These are phyloP conservation scores for Lumnitzera littorea DNA, from an alignment of 345 rosid species.

Conservation along the genomic window DNA sequence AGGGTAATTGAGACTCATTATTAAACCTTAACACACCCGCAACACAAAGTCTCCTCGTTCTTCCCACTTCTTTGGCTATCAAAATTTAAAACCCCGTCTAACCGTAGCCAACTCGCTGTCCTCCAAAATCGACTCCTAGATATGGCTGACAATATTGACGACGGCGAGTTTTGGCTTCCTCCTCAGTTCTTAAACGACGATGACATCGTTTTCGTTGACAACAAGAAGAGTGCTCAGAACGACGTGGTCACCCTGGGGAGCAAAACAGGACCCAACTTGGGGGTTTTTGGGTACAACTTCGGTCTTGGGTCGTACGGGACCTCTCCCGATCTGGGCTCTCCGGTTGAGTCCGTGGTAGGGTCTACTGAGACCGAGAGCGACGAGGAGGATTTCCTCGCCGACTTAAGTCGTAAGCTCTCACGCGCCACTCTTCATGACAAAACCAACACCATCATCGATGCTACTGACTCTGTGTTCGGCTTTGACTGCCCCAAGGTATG, in stretches of 20 bases:
- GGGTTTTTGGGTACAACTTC: constrained; percentile 13
- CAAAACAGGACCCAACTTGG: constrained; percentile 15
- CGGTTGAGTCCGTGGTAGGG: constrained; percentile 48
- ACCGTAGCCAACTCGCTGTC: too few relatives aligned
- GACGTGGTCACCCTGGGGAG: background rate
- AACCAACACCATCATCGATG: background rate
- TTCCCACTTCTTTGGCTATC: too few relatives aligned
- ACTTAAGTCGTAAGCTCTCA: constrained; percentile 10
- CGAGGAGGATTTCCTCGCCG: constrained; percentile 35
- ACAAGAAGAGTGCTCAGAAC: too few relatives aligned
- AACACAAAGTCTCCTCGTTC: too few relatives aligned
- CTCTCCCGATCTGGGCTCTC: constrained; percentile 44
- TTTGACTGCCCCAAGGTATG: constrained; percentile 3
- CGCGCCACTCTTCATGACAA: constrained; percentile 9
- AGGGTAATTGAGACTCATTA: too few relatives aligned
- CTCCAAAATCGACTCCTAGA: too few relatives aligned
- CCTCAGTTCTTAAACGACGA: constrained; percentile 67
- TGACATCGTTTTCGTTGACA: constrained; percentile 18
- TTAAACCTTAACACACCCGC: too few relatives aligned
- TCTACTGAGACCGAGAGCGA: constrained; percentile 58
- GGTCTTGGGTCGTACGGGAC: constrained; percentile 27
- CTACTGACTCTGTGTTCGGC: background rate
- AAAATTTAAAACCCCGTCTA: too few relatives aligned
- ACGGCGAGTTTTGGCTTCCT: constrained; percentile 75
- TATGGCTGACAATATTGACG: constrained; percentile 56